Evolutionary conservation across 2,329 filamentous ascomycete genomes (phyloP).

Genomic region (Pyrenophora graminea): DNA sequence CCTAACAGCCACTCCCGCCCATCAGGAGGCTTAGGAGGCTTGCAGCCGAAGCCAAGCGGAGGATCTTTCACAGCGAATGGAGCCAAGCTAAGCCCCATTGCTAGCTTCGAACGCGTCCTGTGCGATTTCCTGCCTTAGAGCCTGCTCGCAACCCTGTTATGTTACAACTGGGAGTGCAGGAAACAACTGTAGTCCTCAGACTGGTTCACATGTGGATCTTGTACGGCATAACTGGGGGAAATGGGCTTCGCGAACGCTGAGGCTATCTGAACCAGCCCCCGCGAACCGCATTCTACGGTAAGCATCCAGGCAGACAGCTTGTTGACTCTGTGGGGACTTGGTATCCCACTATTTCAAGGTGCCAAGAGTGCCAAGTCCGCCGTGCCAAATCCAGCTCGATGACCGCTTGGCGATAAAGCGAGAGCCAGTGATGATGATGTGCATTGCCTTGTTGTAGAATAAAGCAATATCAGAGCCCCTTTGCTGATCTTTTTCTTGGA

Average conservation of each 20-base stretch:
- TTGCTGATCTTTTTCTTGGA: background rate
- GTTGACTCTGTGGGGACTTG: background rate
- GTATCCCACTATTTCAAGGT: background rate
- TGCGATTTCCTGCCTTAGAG: conserved; percentile 5
- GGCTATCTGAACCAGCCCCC: background rate
- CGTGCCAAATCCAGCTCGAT: background rate
- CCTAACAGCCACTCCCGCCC: conserved; percentile 6
- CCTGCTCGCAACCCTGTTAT: conserved; percentile 1
- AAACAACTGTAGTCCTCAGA: background rate
- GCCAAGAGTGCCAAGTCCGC: conserved; percentile 8
- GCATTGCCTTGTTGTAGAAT: background rate
- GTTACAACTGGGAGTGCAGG: conserved; percentile 1
- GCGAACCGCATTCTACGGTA: background rate
- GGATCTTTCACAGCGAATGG: background rate
- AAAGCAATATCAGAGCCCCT: background rate
- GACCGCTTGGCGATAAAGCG: conserved; percentile 2
- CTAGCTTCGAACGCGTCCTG: conserved; percentile 8
- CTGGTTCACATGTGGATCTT: background rate
- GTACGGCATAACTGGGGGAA: background rate
- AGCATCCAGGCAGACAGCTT: background rate
- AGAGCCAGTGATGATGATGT: conserved; percentile 1
- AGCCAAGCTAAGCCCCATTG: conserved; percentile 2
- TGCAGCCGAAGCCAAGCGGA: conserved; percentile 5
- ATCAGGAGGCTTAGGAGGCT: conserved; percentile 4
- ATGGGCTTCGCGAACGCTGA: background rate